Conservation (phyloP, 2,329 filamentous ascomycete species). For the Xylaria sp. region DNA sequence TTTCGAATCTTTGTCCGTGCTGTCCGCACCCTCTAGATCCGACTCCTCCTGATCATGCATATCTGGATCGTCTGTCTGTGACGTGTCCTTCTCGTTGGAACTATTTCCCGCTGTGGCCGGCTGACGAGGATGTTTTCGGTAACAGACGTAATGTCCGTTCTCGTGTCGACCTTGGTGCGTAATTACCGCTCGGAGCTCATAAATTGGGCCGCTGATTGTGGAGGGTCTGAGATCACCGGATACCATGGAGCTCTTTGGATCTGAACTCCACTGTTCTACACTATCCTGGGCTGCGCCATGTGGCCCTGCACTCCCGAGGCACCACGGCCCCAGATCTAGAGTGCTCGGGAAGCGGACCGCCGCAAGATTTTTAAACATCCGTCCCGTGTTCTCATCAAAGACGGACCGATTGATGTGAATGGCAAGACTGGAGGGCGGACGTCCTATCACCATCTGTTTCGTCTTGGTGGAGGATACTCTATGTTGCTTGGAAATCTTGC, state of each 20-base stretch:
- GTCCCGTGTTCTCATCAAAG: slow-evolving; percentile 84
- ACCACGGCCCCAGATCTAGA: slow-evolving; percentile 86
- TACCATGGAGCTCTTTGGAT: slow-evolving; percentile 79
- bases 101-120: slow-evolving; percentile 23
- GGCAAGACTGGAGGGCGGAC: slow-evolving; percentile 81
- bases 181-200: slow-evolving; percentile 83
- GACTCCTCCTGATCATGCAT: slow-evolving; percentile 35
- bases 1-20: slow-evolving; percentile 54
- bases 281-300: slow-evolving; percentile 40
- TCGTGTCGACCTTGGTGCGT: slow-evolving; percentile 92
- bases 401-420: slow-evolving; percentile 92
- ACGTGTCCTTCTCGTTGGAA: slow-evolving; percentile 12
- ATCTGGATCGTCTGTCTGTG: slow-evolving; percentile 31
- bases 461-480: slow-evolving; percentile 85
- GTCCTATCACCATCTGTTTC: slow-evolving; percentile 85
- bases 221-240: slow-evolving; percentile 63
- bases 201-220: slow-evolving; percentile 68
- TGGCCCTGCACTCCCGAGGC: slow-evolving; percentile 69
- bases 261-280: slow-evolving; percentile 74
- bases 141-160: slow-evolving; percentile 95
- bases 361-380: slow-evolving; percentile 84
- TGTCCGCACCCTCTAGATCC: slow-evolving; percentile 34
- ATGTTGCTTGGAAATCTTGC: slow-evolving; percentile 72
- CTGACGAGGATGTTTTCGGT: slow-evolving; percentile 71
- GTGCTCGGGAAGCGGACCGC: slow-evolving; percentile 78